Conservation (phyloP, 2,329 filamentous ascomycete species). For the Stagonosporopsis rhizophila region DNA sequence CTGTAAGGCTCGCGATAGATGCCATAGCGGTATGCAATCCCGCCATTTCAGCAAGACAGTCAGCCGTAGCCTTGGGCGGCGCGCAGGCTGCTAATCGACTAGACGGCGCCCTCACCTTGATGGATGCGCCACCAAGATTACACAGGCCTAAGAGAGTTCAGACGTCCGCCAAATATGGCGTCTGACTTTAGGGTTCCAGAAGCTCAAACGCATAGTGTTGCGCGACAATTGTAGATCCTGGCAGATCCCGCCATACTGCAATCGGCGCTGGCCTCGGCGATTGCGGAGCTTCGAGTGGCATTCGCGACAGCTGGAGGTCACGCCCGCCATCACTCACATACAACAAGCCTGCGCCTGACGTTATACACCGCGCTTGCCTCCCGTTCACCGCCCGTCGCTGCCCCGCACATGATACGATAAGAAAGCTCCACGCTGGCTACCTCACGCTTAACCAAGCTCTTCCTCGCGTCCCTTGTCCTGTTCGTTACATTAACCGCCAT, state of each 20-base stretch:
- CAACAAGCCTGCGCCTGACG: slow-evolving; percentile 7
- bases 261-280: slow-evolving; percentile 14
- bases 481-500: slow-evolving; percentile 65
- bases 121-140: not conserved
- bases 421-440: slow-evolving; percentile 40
- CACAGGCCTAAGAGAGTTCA: not conserved
- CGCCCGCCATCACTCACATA: slow-evolving; percentile 13
- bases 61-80: not conserved
- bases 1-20: not conserved
- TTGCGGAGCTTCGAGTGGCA: slow-evolving; percentile 14
- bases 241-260: slow-evolving; percentile 11
- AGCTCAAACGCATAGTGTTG: slow-evolving; percentile 12
- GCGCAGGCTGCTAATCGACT: not conserved
- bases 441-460: slow-evolving; percentile 48
- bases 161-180: not conserved
- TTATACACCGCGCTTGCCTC: slow-evolving; percentile 15
- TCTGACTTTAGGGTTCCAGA: slow-evolving; percentile 1
- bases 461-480: slow-evolving; percentile 62
- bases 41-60: not conserved
- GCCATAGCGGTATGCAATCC: not conserved
- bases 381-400: slow-evolving; percentile 15
- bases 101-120: not conserved
- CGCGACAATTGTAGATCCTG: slow-evolving; percentile 12
- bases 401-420: slow-evolving; percentile 15
- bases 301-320: slow-evolving; percentile 17